These are phyloP conservation scores for Anethum foeniculum DNA, from an alignment of 140 eudicot genomes.

Conservation along the genomic window DNA sequence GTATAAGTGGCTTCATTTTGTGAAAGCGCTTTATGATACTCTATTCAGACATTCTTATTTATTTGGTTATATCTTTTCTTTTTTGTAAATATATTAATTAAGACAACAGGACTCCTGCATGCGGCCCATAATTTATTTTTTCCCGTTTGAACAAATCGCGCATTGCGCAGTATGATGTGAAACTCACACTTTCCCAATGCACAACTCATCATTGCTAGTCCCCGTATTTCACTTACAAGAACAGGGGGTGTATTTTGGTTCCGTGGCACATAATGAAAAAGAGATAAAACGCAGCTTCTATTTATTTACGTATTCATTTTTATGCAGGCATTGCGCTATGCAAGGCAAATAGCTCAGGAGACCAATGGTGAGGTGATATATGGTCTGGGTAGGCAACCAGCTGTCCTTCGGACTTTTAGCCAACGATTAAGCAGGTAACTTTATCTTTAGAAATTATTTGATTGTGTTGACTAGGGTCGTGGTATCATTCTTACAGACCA, in stretches of 20 bases:
- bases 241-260: not conserved
- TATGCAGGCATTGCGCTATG: constrained; percentile 71
- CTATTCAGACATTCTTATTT: not conserved
- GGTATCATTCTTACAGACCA: not conserved
- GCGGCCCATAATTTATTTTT: not conserved
- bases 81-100: not conserved
- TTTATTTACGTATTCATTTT: not conserved
- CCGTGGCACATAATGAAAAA: not conserved
- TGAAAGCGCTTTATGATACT: not conserved
- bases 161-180: not conserved
- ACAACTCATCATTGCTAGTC: not conserved
- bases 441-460: not conserved
- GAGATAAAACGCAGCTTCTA: not conserved
- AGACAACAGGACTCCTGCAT: not conserved
- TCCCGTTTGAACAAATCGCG: not conserved
- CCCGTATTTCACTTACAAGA: not conserved
- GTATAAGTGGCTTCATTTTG: not conserved
- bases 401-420: constrained; percentile 89
- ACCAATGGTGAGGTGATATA: constrained; percentile 87
- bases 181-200: not conserved
- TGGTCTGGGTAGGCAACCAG: constrained; percentile 92
- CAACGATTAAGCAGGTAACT: constrained; percentile 83
- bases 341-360: constrained; percentile 92
- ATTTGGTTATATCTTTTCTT: not conserved
- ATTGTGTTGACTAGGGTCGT: not conserved